These are phyloP conservation scores for Clohesyomyces aquaticus DNA, from an alignment of 495 filamentous ascomycete species.

Conservation along the genomic window DNA sequence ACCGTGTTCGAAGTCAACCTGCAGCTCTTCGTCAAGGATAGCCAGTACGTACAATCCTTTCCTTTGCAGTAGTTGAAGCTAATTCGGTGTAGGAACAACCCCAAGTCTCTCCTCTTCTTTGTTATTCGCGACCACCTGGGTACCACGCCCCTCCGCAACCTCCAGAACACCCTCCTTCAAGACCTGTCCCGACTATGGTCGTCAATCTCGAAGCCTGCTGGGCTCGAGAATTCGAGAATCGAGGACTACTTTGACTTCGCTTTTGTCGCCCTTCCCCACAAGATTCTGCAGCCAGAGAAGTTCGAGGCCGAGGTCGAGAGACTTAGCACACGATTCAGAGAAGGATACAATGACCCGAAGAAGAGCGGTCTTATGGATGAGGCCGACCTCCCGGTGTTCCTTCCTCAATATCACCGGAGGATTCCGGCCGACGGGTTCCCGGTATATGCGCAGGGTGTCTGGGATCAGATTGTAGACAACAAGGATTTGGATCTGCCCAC, in stretches of 20 bases:
- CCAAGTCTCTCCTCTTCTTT: conserved; percentile 93
- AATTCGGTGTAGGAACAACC: conserved; percentile 66
- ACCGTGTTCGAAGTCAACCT: conserved; percentile 99
- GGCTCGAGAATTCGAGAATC: conserved; percentile 84
- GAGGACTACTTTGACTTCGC: conserved; percentile 98
- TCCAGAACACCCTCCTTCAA: conserved; percentile 85
- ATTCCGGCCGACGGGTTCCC: conserved; percentile 96
- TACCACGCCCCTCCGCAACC: conserved; percentile 81
- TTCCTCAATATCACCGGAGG: conserved; percentile 91
- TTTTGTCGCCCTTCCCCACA: conserved; percentile 93
- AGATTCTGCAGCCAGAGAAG: conserved; percentile 92
- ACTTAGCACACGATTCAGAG: conserved; percentile 77
- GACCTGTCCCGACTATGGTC: conserved; percentile 92
- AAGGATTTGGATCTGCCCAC: conserved; percentile 97
- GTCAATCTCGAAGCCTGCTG: conserved; percentile 84
- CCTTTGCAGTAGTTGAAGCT: conserved; percentile 26
- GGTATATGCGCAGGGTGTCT: conserved; percentile 87
- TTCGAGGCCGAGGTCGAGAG: conserved; percentile 80
- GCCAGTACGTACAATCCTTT: conserved; percentile 63
- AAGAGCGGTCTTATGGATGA: conserved; percentile 58
- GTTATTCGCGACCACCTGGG: conserved; percentile 97
- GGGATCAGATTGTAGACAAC: conserved; percentile 98
- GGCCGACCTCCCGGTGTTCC: conserved; percentile 74
- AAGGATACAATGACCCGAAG: conserved; percentile 71
- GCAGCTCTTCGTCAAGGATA: conserved; percentile 93